Evolutionary conservation across 2,329 filamentous ascomycete genomes (phyloP).

Genomic region (Monosporascus sp.): DNA sequence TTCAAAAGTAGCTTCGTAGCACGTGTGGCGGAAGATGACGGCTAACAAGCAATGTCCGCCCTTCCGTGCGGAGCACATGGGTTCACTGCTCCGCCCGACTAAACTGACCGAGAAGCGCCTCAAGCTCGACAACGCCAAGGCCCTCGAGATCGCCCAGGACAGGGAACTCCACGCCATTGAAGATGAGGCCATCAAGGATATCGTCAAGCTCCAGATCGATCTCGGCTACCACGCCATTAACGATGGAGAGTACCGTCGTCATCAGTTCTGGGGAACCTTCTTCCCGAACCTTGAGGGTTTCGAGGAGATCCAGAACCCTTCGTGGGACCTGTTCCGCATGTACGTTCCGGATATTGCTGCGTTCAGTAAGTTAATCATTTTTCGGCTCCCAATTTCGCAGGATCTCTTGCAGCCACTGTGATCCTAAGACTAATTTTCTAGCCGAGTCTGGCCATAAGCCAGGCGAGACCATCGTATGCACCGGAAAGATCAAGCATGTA

Average conservation of each 20-base stretch:
- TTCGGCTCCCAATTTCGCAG: conserved; percentile 1
- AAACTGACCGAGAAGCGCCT: conserved; percentile 58
- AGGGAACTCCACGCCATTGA: conserved; percentile 47
- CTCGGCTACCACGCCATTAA: conserved; percentile 63
- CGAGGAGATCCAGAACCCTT: conserved; percentile 41
- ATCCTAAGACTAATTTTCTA: conserved; percentile 8
- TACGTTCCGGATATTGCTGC: conserved; percentile 45
- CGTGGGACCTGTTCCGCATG: conserved; percentile 46
- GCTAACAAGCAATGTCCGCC: conserved; percentile 40
- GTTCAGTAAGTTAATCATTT: conserved; percentile 30
- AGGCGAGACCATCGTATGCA: conserved; percentile 40
- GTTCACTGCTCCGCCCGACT: conserved; percentile 65
- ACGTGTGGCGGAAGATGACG: conserved; percentile 13
- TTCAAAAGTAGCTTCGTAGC: background rate
- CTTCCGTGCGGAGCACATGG: conserved; percentile 72
- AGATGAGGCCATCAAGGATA: conserved; percentile 57
- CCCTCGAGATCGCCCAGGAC: conserved; percentile 32
- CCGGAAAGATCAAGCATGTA: conserved; percentile 40
- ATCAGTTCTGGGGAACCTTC: conserved; percentile 47
- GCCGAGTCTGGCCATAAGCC: conserved; percentile 41
- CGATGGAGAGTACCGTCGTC: conserved; percentile 29
- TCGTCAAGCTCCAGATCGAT: conserved; percentile 64
- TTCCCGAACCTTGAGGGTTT: conserved; percentile 38
- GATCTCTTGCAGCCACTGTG: background rate
- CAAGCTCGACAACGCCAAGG: conserved; percentile 31